Evolutionary conservation across 768 basidiomycete genomes (phyloP), one percentile per base, ranked within the genome.

Genomic region (Trametes elegans): DNA sequence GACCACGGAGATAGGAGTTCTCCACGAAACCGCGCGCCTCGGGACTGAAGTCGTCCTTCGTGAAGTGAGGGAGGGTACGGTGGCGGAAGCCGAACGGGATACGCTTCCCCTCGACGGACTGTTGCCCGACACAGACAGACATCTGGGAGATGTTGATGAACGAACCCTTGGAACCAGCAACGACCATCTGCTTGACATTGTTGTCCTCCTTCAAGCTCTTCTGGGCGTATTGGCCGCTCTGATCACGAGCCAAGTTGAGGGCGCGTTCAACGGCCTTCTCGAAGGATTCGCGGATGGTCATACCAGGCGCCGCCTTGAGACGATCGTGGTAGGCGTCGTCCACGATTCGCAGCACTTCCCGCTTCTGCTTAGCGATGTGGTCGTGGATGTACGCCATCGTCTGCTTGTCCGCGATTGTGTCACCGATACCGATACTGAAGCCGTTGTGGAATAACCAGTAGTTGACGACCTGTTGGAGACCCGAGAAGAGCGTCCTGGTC

Each of bases 121-220:
- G 96, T 73, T 98, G 97, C 23, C 97, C 97, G 36, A 99, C 97
- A 78, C 94, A 94, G 53, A 95, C 95, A 16, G 96, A 96, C 97
- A 98, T 98, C 74, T 99, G 97, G 10, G 97, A 98, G 66, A 99
- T 98, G 73, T 99, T 99, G 81, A 98, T 99, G 79, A 93, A 95
- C 0, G 94, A 94, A 72, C 95, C 94, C 73, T 99, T 98, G 11
- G 97, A 97, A 23, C 97, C 97, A 9, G 97, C 95, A 6, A 96
- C 93, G 67, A 98, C 96, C 97, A 99, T 99, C 81, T 98, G 97
- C 80, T 98, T 99, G 76, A 98, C 95, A 64, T 98, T 98, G 79
- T 99, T 98, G 74, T 97, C 95, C 70, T 93, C 92, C 79, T 98
- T 98, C 80, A 98, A 77, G 68, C 88, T 88, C 74, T 93, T 88